These are phyloP conservation scores for Xeromyces bisporus DNA, from an alignment of 495 filamentous ascomycete genomes.

Conservation along the genomic window DNA sequence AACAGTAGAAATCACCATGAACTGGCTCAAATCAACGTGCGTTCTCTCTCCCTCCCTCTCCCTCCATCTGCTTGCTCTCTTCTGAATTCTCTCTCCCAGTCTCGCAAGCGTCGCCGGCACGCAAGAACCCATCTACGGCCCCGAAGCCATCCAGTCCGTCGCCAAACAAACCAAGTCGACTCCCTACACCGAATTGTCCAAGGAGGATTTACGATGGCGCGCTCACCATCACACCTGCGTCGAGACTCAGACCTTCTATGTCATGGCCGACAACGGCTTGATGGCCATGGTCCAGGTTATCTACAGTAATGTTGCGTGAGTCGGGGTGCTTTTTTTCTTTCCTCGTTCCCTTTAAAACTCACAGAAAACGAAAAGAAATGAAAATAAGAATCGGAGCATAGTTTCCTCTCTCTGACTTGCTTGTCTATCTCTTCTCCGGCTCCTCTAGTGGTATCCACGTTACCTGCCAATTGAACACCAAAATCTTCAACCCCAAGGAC, in stretches of 20 bases:
- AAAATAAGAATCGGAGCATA: too few species aligned
- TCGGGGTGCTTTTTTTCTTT: not conserved
- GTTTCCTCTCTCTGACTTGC: too few species aligned
- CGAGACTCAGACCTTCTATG: conserved; percentile 93
- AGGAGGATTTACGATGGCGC: conserved; percentile 67
- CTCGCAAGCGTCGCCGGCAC: conserved; percentile 86
- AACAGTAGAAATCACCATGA: conserved; percentile 27
- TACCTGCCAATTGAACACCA: conserved; percentile 80
- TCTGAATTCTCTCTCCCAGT: conserved; percentile 29
- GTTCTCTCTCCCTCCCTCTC: conserved; percentile 9
- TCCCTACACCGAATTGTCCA: conserved; percentile 63
- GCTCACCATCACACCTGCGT: conserved; percentile 71
- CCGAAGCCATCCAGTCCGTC: conserved; percentile 72
- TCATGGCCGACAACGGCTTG: conserved; percentile 61
- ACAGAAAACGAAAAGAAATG: too few species aligned
- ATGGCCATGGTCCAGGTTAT: conserved; percentile 77
- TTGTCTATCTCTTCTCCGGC: too few species aligned
- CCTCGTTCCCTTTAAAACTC: conserved; percentile 2
- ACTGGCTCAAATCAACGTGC: conserved; percentile 61
- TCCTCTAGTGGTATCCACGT: conserved; percentile 60
- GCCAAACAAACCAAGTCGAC: conserved; percentile 59
- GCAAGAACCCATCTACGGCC: conserved; percentile 90
- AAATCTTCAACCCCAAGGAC: conserved; percentile 66
- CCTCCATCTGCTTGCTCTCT: conserved; percentile 1
- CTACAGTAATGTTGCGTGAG: conserved; percentile 95